Evolutionary conservation across 2,329 filamentous ascomycete genomes (phyloP).

Genomic region (Saccharata proteae): DNA sequence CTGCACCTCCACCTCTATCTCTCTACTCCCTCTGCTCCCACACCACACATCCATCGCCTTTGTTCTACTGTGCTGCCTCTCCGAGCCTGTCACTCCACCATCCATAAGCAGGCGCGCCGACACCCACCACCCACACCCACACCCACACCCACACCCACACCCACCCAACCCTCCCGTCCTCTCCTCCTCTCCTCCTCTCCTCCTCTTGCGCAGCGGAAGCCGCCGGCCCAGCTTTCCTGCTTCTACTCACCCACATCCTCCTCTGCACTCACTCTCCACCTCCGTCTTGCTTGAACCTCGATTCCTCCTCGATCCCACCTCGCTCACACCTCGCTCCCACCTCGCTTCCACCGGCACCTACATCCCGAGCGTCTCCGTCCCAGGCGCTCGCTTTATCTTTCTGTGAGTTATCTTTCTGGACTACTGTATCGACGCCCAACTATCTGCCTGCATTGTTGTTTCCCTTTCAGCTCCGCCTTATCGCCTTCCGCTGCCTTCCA

Average conservation of each 20-base stretch:
- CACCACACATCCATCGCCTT: neutral
- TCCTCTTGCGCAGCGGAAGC: too few species aligned
- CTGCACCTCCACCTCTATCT: constrained; percentile 5
- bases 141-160: too few species aligned
- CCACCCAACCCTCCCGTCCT: too few species aligned
- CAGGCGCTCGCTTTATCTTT: constrained; percentile 4
- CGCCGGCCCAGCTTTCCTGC: constrained; percentile 6
- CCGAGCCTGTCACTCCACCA: constrained; percentile 1
- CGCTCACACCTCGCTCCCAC: constrained; percentile 1
- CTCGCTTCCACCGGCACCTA: neutral
- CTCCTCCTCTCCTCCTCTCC: too few species aligned
- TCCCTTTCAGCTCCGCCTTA: neutral
- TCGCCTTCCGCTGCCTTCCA: constrained; percentile 2
- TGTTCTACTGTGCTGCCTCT: neutral
- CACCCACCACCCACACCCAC: constrained; percentile 2
- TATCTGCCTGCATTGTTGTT: neutral
- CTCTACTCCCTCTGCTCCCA: neutral
- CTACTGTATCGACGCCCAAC: too few species aligned
- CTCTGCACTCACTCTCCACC: too few species aligned
- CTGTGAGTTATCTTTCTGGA: constrained; percentile 5
- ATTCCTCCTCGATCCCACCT: too few species aligned
- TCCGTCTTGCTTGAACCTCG: too few species aligned
- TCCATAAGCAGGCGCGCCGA: constrained; percentile 6
- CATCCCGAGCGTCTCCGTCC: constrained; percentile 1
- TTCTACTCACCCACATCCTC: too few species aligned